Percentiles rank a stretch among this genome's conserved stretches.
Conservation (phyloP, 176 grass and related monocot species). For the Phoenix dactylifera region DNA sequence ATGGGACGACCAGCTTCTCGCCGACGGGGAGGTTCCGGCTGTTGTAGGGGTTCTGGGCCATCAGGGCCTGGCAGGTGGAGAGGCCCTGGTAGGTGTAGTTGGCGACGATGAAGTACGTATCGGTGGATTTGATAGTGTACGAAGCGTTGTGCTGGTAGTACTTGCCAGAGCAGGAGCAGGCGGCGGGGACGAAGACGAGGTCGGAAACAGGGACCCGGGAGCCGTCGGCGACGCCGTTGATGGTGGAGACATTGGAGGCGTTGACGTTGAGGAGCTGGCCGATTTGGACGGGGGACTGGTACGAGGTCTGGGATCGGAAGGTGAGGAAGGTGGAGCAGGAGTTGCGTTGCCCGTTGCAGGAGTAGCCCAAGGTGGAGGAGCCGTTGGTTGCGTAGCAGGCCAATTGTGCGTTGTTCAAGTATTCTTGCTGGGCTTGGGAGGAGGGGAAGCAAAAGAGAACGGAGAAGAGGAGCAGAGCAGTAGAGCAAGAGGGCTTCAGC, state of each 20-base stretch:
- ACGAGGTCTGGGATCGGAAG: slow-evolving; percentile 21
- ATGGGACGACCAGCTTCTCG: slow-evolving; percentile 32
- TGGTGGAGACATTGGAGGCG: background rate
- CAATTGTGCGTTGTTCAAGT: slow-evolving; percentile 37
- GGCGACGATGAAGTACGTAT: slow-evolving; percentile 60
- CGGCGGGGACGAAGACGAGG: slow-evolving; percentile 45
- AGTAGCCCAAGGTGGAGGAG: no score
- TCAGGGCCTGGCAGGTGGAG: slow-evolving; percentile 75
- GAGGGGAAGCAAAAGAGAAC: no score
- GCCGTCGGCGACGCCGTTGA: slow-evolving; percentile 22
- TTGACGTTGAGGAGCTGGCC: slow-evolving; percentile 40
- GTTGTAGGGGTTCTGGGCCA: slow-evolving; percentile 53
- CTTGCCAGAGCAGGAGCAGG: slow-evolving; percentile 41
- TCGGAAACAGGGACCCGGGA: slow-evolving; percentile 5
- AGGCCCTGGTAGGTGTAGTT: slow-evolving; percentile 86
- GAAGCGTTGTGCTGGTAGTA: slow-evolving; percentile 77
- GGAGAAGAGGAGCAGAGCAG: no score
- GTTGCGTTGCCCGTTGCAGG: no score
- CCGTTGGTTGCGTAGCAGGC: slow-evolving; percentile 23
- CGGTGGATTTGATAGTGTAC: slow-evolving; percentile 17
- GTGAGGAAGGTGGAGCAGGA: no score
- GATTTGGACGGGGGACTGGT: slow-evolving; percentile 28
- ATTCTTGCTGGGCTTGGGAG: slow-evolving; percentile 49
- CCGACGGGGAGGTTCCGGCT: slow-evolving; percentile 15
- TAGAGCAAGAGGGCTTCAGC: no score